A percentile compares a stretch with the other conserved stretches of the same genome.
Conservation (phyloP, 371 early-diverging fungal genomes). For the Mucor indicus region DNA sequence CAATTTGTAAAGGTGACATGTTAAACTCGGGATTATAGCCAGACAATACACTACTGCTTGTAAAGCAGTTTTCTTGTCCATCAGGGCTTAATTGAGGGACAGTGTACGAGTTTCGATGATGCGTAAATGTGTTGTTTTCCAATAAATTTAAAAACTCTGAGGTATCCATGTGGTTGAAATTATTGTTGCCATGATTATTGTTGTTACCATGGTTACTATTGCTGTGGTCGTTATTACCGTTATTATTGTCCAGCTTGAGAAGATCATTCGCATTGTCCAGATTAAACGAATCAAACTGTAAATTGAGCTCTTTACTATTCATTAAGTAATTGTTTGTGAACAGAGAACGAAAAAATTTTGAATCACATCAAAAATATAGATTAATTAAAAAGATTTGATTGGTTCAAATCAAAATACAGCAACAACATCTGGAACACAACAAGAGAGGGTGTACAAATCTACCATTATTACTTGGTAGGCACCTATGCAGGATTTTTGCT, state of each 20-base stretch:
- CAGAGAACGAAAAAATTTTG: background rate
- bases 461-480: no score
- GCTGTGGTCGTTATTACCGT: background rate
- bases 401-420: no score
- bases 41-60: conserved; percentile 32
- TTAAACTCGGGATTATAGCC: conserved; percentile 41
- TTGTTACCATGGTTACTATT: conserved; percentile 1
- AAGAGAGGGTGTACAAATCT: no score
- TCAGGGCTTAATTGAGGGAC: conserved; percentile 41
- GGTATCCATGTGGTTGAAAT: background rate
- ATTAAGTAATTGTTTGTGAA: background rate
- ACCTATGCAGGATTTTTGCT: no score
- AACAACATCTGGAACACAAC: no score
- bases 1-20: conserved; percentile 44
- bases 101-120: background rate
- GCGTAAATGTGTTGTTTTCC: background rate
- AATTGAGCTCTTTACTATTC: no score
- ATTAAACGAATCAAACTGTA: conserved; percentile 25
- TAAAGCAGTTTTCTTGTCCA: conserved; percentile 24
- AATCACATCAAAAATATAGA: no score
- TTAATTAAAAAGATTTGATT: no score
- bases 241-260: conserved; percentile 15
- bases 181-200: conserved; percentile 5
- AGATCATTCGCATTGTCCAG: conserved; percentile 16
- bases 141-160: conserved; percentile 33